Evolutionary conservation across 1,284 basidiomycete genomes (phyloP).

Genomic region (Coriolopsis trogii): DNA sequence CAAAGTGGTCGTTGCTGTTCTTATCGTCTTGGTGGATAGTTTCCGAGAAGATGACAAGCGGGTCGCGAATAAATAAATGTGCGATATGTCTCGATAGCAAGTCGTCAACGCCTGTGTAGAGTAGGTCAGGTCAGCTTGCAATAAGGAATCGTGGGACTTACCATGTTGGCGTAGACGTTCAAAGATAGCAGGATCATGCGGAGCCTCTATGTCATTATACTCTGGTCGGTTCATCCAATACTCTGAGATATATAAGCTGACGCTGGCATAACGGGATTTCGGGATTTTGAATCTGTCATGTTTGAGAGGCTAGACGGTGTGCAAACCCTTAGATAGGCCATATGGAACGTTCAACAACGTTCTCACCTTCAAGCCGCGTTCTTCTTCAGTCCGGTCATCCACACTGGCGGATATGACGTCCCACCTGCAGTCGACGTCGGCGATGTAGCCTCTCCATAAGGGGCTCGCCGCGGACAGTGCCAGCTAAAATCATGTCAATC

Average conservation of each 20-base stretch:
- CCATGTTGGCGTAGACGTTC: conserved; percentile 74
- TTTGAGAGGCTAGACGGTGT: conserved; percentile 66
- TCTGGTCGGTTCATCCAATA: conserved; percentile 87
- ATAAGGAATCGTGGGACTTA: conserved; percentile 38
- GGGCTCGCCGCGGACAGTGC: conserved; percentile 95
- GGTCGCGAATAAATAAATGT: conserved; percentile 98
- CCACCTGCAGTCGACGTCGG: conserved; percentile 98
- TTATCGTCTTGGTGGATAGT: conserved; percentile 91
- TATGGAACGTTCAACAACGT: too few species aligned
- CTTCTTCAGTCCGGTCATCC: conserved; percentile 95
- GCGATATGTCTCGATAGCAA: conserved; percentile 90
- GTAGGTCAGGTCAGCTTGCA: neutral
- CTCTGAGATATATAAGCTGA: conserved; percentile 91
- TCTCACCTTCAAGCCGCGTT: conserved; percentile 82
- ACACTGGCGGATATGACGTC: conserved; percentile 97
- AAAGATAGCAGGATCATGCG: conserved; percentile 79
- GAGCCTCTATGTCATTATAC: conserved; percentile 90
- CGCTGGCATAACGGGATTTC: conserved; percentile 97
- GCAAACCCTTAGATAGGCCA: too few species aligned
- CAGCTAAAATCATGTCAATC: conserved; percentile 52
- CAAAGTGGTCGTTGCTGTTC: conserved; percentile 93
- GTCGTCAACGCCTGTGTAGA: conserved; percentile 77
- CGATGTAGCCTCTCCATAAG: conserved; percentile 91
- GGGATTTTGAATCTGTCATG: conserved; percentile 80
- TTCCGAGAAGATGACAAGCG: conserved; percentile 94